Base-by-base conservation (phyloP, 148 eudicot genomes). In the Euryodendron excelsum region DNA sequence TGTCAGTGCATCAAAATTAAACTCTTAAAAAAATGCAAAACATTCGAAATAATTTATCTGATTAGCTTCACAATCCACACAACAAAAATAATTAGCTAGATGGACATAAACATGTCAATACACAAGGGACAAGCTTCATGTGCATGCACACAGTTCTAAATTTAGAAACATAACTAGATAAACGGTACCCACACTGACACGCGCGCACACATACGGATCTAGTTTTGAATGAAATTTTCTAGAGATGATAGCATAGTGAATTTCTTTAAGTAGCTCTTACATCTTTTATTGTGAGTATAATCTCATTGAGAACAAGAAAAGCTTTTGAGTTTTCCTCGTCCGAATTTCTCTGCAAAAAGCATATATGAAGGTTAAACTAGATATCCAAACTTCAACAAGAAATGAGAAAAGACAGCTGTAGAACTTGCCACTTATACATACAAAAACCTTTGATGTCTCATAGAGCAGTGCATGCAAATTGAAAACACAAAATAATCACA, bases 321-420 rank as follows among this genome's bases (percentile, higher is more conserved):
- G 92, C 88, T 86, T 90, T 86, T n/a, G 91, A 85, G 80, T 87
- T 89, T 78, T 90, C 98, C 72, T 84, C 94, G 33, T 91, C 99
- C 71, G 82, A 76, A 70, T 71, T 81, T 52, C 73, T 86, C 90
- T 90, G 92, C 89, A 82, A 15, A 77, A 78, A 21, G 20, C 36
- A 65, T 25, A 52, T 45, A 2, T 25, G 39, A 47, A 58, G 31
- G 39, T 30, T 17, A 28, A 45, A 30, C 2, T 20, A 20, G 27
- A n/a, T 7, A 41, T 30, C 41, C 58, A 76, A 48, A 44, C 61
- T 4, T n/a, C n/a, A n/a, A n/a, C n/a, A n/a, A n/a, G n/a, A n/a
- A n/a, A n/a, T n/a, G n/a, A n/a, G n/a, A n/a, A n/a, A n/a, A n/a
- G n/a, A n/a, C n/a, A n/a, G n/a, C n/a, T n/a, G n/a, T n/a, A n/a